phyloP scores from a whole-genome alignment of 768 basidiomycete species.

The Tulasnella calospora region DNA sequence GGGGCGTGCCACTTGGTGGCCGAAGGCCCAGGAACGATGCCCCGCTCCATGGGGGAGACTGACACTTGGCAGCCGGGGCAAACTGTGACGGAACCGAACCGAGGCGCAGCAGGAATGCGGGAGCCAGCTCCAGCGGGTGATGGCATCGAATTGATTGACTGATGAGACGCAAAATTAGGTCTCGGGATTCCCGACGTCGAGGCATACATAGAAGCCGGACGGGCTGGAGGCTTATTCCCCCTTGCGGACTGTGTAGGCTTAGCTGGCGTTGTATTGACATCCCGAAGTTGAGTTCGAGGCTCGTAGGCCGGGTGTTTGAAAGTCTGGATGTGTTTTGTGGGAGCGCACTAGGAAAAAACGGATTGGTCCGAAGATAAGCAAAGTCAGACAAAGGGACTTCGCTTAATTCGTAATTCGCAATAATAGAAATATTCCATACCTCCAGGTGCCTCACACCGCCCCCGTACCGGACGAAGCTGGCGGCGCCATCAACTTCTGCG shows the following conservation, averaged over 20 bases:
- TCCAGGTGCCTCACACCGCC: constrained; percentile 67
- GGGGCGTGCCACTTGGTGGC: constrained; percentile 73
- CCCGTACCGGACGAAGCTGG: constrained; percentile 63
- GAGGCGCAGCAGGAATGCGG: constrained; percentile 41
- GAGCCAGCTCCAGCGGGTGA: constrained; percentile 41
- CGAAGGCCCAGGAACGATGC: constrained; percentile 80
- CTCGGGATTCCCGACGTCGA: constrained; percentile 15
- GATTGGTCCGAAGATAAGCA: background rate
- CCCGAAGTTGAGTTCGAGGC: background rate
- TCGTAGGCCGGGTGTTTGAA: constrained; percentile 11
- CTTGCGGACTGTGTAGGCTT: background rate
- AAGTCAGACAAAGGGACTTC: background rate
- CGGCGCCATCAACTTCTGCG: constrained; percentile 58
- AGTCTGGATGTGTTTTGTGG: constrained; percentile 4
- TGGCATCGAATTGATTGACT: constrained; percentile 28
- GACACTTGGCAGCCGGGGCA: constrained; percentile 72
- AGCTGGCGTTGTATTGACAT: background rate
- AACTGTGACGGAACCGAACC: constrained; percentile 51
- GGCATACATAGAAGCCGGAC: constrained; percentile 6
- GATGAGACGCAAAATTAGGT: constrained; percentile 1
- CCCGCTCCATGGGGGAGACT: constrained; percentile 78
- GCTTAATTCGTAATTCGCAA: background rate
- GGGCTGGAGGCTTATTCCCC: background rate
- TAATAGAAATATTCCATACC: constrained; percentile 36
- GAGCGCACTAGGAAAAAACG: background rate